Conservation (phyloP, 331 rosid species). For the Dryas integrifolia region DNA sequence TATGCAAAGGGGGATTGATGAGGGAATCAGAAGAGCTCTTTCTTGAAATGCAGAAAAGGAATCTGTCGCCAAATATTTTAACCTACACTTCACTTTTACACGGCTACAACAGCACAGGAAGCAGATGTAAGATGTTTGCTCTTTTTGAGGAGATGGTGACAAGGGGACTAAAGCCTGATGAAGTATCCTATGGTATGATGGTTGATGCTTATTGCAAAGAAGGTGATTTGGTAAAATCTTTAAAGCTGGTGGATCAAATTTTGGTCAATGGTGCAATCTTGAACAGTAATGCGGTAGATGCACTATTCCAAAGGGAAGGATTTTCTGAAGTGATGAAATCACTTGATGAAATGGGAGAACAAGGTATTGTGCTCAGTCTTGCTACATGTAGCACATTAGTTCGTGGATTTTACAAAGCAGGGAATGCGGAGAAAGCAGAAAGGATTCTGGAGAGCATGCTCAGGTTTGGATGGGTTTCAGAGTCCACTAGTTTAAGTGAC, state of each 20-base stretch:
- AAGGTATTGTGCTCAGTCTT: constrained; percentile 26
- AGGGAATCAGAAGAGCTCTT: constrained; percentile 48
- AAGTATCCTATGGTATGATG: constrained; percentile 30
- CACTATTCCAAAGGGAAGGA: constrained; percentile 28
- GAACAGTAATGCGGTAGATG: constrained; percentile 22
- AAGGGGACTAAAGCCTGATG: constrained; percentile 43
- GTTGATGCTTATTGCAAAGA: constrained; percentile 44
- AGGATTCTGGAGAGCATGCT: constrained; percentile 30
- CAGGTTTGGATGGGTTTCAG: constrained; percentile 32
- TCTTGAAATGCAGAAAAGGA: constrained; percentile 42
- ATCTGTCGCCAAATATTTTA: constrained; percentile 30
- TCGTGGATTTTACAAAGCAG: constrained; percentile 26
- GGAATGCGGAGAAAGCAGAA: constrained; percentile 25
- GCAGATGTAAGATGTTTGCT: constrained; percentile 33
- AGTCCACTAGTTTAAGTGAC: constrained; percentile 23
- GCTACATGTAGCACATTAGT: constrained; percentile 28
- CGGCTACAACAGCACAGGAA: constrained; percentile 39
- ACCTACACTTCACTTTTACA: constrained; percentile 45
- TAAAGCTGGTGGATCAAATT: constrained; percentile 39
- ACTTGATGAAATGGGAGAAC: constrained; percentile 33
- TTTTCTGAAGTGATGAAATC: constrained; percentile 20
- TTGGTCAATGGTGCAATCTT: constrained; percentile 31
- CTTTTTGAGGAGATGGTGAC: constrained; percentile 49
- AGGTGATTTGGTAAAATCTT: constrained; percentile 37
- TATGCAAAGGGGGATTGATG: constrained; percentile 37